Conservation (phyloP, 1,284 basidiomycete species). For the Cryptococcus sp. region DNA sequence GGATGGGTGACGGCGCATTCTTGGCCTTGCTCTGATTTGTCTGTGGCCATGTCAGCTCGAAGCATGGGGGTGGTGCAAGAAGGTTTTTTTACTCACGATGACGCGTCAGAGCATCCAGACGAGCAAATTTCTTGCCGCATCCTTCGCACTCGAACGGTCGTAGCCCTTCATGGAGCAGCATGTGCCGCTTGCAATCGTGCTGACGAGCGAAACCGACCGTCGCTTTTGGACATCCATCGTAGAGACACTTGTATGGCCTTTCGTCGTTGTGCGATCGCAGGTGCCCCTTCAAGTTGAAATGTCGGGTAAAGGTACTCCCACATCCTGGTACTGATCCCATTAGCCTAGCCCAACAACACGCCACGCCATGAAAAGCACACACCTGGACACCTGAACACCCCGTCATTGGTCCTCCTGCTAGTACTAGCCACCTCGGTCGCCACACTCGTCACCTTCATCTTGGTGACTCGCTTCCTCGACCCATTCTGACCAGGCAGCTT, state of each 20-base stretch:
- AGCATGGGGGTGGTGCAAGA: too few relatives aligned
- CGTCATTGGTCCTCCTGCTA: constrained; percentile 80
- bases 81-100: constrained; percentile 61
- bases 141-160: constrained; percentile 82
- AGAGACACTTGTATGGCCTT: constrained; percentile 85
- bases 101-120: constrained; percentile 81
- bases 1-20: constrained; percentile 45
- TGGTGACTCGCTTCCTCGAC: constrained; percentile 58
- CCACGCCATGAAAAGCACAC: constrained; percentile 8
- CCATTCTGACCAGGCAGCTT: not conserved
- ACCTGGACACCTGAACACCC: constrained; percentile 77
- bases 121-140: constrained; percentile 89
- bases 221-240: constrained; percentile 84
- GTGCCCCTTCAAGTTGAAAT: constrained; percentile 65
- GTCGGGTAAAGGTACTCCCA: constrained; percentile 84
- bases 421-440: constrained; percentile 91
- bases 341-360: too few relatives aligned
- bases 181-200: constrained; percentile 93
- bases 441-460: constrained; percentile 85
- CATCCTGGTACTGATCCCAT: constrained; percentile 87
- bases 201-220: constrained; percentile 71
- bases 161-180: constrained; percentile 77
- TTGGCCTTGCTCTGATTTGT: constrained; percentile 47
- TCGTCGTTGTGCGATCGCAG: constrained; percentile 94
- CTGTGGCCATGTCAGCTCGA: constrained; percentile 15